Evolutionary conservation across 2,329 filamentous ascomycete species (phyloP), one percentile per base, ranked within the genome.

Genomic region (Aspergillus luchuensis): DNA sequence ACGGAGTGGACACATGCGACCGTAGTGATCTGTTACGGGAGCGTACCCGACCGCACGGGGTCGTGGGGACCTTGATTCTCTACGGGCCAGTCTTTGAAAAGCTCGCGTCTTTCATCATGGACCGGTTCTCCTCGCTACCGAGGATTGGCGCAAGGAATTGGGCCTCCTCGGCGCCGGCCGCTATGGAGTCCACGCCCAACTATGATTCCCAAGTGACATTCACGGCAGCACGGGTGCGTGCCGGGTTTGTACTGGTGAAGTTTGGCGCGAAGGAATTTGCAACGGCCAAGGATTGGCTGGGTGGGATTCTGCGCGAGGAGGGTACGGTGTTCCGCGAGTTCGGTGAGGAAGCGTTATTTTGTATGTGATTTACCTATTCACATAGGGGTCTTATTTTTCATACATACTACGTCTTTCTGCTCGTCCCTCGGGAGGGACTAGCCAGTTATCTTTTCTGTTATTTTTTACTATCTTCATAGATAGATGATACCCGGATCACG

Each of bases 41-140:
- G 51, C 86, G 90, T 7, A 94, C 96, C 85, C 87, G 92, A 56
- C 84, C 85, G 1, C 83, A 91, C 65, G 89, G 89, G 8, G 83
- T 97, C 17, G 88, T 96, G 62, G 95, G 92, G 0, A 98, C 93
- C 0, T 78, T 98, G 21, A 89, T 98, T 43, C 81, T 98, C 6
- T 87, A 89, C 38, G 95, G 95, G 0, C 85, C 86, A 1, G 77
- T 90, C 59, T 88, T 92, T 69, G 82, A 85, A 45, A 74, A 79
- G 0, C 77, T 96, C 3, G 87, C 87, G 3, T 79, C 84, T 0
- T 96, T 92, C 77, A 91, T 97, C 73, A 80, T 96, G 61, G 77
- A 85, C 11, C 90, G 96, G 70, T 98, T 97, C 72, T 84, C 85
- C 48, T 84, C 84, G 0, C 80, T 95, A 65, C 93, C 94, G 5